These are phyloP conservation scores for Ceriops decandra DNA, from an alignment of 345 rosid species.

Conservation along the genomic window DNA sequence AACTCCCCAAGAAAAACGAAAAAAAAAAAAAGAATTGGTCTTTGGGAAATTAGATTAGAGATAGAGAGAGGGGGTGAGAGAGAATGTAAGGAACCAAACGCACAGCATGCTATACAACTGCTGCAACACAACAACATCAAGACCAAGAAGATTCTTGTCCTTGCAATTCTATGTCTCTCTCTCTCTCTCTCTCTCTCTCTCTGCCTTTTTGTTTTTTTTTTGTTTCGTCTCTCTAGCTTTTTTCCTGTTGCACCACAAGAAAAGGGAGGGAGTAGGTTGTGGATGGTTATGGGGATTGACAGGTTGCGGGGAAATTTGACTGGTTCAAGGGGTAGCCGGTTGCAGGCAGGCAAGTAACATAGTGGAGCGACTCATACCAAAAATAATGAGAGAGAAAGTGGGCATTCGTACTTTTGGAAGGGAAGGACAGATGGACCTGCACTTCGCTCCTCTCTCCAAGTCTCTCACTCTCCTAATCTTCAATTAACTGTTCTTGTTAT, in stretches of 20 bases:
- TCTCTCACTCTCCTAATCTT: too few species aligned
- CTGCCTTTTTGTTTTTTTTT: neutral
- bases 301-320: constrained; percentile 40
- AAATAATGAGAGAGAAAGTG: constrained; percentile 36
- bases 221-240: constrained; percentile 36
- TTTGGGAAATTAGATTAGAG: too few species aligned
- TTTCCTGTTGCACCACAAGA: constrained; percentile 66
- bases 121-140: constrained; percentile 2
- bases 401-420: constrained; percentile 40
- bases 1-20: too few species aligned
- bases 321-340: constrained; percentile 48
- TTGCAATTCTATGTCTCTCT: too few species aligned
- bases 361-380: too few species aligned
- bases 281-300: constrained; percentile 18
- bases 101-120: constrained; percentile 8
- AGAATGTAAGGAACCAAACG: neutral
- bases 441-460: neutral
- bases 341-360: constrained; percentile 29
- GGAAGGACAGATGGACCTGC: constrained; percentile 19
- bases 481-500: too few species aligned
- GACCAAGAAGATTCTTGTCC: constrained; percentile 9
- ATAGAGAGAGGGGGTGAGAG: neutral
- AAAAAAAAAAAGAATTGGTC: too few species aligned
- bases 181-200: too few species aligned
- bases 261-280: constrained; percentile 17